phyloP scores from a whole-genome alignment of 2,329 filamentous ascomycete genomes.

The Penicillium thymicola region DNA sequence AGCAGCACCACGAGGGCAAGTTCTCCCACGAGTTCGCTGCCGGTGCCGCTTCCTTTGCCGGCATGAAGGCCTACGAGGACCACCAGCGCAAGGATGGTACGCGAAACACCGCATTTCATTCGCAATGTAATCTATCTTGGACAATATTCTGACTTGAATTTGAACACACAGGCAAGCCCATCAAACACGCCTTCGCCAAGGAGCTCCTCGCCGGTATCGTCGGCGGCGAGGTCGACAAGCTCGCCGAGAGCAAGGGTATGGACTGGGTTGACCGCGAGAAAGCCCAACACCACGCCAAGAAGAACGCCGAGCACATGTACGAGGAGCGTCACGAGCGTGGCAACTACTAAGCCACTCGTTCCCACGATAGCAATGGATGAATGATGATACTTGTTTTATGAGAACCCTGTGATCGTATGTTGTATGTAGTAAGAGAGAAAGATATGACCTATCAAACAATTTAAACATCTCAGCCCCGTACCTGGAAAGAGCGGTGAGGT shows the following conservation, averaged over 20 bases:
- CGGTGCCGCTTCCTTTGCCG: constrained; percentile 73
- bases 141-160: neutral
- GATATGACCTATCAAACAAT: neutral
- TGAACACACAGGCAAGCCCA: constrained; percentile 59
- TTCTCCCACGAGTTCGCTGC: constrained; percentile 71
- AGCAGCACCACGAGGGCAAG: constrained; percentile 56
- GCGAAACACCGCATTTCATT: constrained; percentile 13
- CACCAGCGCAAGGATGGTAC: constrained; percentile 66
- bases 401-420: neutral
- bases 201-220: constrained; percentile 70
- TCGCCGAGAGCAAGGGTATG: constrained; percentile 68
- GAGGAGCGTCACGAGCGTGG: constrained; percentile 57
- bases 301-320: constrained; percentile 60
- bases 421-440: neutral
- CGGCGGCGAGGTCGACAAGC: constrained; percentile 71
- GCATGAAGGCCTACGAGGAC: constrained; percentile 77
- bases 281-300: constrained; percentile 57
- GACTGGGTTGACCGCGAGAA: constrained; percentile 59
- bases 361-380: neutral
- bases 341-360: constrained; percentile 47
- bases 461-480: neutral
- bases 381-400: constrained; percentile 2
- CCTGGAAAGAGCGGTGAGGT: constrained; percentile 1
- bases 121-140: neutral
- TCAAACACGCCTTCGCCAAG: constrained; percentile 73